These are phyloP conservation scores for Cyclotella kingstonii DNA, from an alignment of 108 stramenopile species.

Conservation along the genomic window DNA sequence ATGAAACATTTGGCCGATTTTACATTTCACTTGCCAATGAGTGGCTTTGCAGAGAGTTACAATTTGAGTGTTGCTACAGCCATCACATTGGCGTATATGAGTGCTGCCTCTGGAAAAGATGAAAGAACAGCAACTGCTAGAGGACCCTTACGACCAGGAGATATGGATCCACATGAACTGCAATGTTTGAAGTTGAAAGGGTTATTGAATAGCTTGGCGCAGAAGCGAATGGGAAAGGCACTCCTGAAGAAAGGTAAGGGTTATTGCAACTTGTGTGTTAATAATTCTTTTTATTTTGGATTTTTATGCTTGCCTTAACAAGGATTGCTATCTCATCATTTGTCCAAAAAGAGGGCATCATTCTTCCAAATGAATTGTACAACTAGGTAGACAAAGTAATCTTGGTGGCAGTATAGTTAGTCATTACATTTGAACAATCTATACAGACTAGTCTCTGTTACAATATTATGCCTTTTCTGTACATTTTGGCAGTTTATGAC, in stretches of 20 bases:
- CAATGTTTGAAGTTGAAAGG: conserved; percentile 67
- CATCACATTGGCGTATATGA: conserved; percentile 78
- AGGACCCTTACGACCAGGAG: conserved; percentile 77
- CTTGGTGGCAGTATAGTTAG: no score
- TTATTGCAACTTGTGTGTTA: not conserved
- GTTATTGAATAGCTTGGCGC: conserved; percentile 66
- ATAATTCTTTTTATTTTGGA: not conserved
- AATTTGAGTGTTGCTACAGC: conserved; percentile 88
- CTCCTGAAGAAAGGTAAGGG: conserved; percentile 52
- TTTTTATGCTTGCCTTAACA: conserved; percentile 1
- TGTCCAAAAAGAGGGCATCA: conserved; percentile 40
- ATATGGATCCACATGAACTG: conserved; percentile 67
- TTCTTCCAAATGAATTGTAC: conserved; percentile 43
- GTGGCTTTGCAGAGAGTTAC: conserved; percentile 88
- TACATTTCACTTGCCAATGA: conserved; percentile 84
- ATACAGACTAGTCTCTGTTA: no score
- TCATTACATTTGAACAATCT: no score
- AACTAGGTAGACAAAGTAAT: not conserved
- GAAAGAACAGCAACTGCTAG: conserved; percentile 8
- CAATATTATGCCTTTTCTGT: no score
- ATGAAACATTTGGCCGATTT: conserved; percentile 68
- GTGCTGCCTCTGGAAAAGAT: conserved; percentile 49
- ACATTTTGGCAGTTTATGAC: no score
- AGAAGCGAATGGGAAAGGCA: conserved; percentile 54
- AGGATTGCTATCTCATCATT: not conserved